phyloP scores from a whole-genome alignment of 2,329 filamentous ascomycete genomes.

The Diplodia scrobiculata region DNA sequence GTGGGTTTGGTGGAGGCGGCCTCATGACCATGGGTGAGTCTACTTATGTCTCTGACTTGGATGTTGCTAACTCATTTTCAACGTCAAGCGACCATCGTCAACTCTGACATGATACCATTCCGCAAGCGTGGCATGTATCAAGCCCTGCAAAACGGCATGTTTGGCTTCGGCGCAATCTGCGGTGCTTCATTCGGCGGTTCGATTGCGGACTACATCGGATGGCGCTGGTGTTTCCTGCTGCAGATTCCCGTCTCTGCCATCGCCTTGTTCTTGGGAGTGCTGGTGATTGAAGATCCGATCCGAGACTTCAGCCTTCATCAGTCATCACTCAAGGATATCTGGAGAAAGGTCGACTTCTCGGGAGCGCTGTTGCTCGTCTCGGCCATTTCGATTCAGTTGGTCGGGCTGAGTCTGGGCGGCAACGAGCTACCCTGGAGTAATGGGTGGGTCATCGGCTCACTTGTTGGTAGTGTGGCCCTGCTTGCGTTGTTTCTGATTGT shows the following conservation, averaged over 20 bases:
- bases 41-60: neutral
- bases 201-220: conserved; percentile 50
- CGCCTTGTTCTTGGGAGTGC: conserved; percentile 57
- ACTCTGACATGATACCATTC: conserved; percentile 66
- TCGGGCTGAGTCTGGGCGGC: conserved; percentile 49
- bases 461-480: conserved; percentile 45
- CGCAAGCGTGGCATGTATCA: conserved; percentile 61
- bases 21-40: conserved; percentile 39
- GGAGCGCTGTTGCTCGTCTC: conserved; percentile 61
- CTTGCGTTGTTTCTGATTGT: conserved; percentile 45
- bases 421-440: conserved; percentile 52
- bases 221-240: conserved; percentile 59
- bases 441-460: conserved; percentile 46
- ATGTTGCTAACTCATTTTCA: neutral
- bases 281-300: conserved; percentile 56
- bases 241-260: conserved; percentile 62
- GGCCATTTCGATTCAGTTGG: conserved; percentile 60
- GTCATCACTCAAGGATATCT: conserved; percentile 41
- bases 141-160: conserved; percentile 62
- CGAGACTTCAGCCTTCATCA: conserved; percentile 40
- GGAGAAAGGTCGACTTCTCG: conserved; percentile 60
- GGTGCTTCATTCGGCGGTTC: conserved; percentile 51
- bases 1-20: conserved; percentile 39
- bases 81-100: conserved; percentile 43
- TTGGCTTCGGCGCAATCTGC: conserved; percentile 65